These are phyloP conservation scores for Colletotrichum paranaense DNA, from an alignment of 2,329 filamentous ascomycete species.

Conservation along the genomic window DNA sequence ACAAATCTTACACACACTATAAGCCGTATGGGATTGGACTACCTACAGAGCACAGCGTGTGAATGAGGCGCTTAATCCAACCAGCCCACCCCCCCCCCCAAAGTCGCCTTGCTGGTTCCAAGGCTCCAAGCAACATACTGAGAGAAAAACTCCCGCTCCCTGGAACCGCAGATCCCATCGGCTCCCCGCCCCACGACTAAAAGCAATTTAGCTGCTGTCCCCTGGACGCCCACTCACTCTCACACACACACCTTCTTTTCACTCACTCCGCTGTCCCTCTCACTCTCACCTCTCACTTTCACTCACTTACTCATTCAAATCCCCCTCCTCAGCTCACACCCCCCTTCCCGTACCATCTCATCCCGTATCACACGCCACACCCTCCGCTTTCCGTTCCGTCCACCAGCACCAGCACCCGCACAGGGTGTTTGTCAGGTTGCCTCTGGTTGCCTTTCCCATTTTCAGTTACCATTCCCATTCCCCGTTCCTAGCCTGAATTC, in stretches of 20 bases:
- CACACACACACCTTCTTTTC: not conserved
- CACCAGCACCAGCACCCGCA: no score
- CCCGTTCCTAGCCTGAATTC: conserved; percentile 5
- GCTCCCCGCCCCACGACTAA: conserved; percentile 10
- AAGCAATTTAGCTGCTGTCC: not conserved
- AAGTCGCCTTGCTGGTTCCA: not conserved
- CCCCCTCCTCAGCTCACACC: not conserved
- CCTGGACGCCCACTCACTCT: not conserved
- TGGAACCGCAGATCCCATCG: conserved; percentile 30
- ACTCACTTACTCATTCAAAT: not conserved
- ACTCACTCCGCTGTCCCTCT: not conserved
- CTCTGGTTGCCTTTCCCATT: not conserved
- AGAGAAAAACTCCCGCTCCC: conserved; percentile 6
- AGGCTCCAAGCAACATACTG: conserved; percentile 5
- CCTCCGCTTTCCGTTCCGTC: not conserved
- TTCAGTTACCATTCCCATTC: not conserved
- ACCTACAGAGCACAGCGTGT: not conserved
- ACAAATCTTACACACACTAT: not conserved
- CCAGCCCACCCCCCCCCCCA: not conserved
- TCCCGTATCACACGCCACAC: not conserved
- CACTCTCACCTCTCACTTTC: not conserved
- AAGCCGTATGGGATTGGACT: no score
- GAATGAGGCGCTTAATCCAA: not conserved
- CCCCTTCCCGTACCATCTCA: not conserved
- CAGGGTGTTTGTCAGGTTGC: not conserved